Evolutionary conservation across 176 grass and related monocot genomes (phyloP), one percentile per base, ranked within the genome.

Genomic region (Dendrocalamus sinicus): DNA sequence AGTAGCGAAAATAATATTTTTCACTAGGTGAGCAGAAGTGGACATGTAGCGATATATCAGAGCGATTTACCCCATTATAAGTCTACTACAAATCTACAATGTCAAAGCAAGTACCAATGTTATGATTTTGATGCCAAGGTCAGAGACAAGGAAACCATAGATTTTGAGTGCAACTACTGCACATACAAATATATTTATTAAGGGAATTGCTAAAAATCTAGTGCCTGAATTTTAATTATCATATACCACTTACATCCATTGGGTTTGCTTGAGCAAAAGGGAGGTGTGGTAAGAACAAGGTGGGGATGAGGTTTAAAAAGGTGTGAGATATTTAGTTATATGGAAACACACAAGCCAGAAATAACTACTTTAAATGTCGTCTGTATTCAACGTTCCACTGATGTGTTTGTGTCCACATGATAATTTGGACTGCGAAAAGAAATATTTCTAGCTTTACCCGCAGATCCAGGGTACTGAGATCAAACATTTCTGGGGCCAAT

Each of bases 41-140:
- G n/a, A 47, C 43, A 28, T 67, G 48, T 24, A 17, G 48, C 12
- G 13, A 57, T 24, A 41, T 30, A 55, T 26, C 14, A 23, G 13
- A 70, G 14, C 2, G 11, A 58, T 69, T 45, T 77, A 77, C 16
- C 19, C 47, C 20, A 67, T 16, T 20, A 16, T 22, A 54, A 84
- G 9, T 22, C 37, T 16, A 40, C 32, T 58, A 58, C 47, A 50
- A 81, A 12, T 81, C 7, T 62, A 62, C 6, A 23, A 67, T 67
- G 4, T 84, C 12, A n/a, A 67, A 54, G 82, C 44, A 75, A 52
- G 17, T 61, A 37, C 20, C 22, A 65, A 26, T 84, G 51, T 51
- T 53, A 55, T 30, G 9, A n/a, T 30, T 39, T 57, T 77, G 35
- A 40, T 67, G 43, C 75, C 9, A 68, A 67, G 61, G 22, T 55